phyloP scores from a whole-genome alignment of 192 early-diverging fungal species.

The Coemansia sp. region DNA sequence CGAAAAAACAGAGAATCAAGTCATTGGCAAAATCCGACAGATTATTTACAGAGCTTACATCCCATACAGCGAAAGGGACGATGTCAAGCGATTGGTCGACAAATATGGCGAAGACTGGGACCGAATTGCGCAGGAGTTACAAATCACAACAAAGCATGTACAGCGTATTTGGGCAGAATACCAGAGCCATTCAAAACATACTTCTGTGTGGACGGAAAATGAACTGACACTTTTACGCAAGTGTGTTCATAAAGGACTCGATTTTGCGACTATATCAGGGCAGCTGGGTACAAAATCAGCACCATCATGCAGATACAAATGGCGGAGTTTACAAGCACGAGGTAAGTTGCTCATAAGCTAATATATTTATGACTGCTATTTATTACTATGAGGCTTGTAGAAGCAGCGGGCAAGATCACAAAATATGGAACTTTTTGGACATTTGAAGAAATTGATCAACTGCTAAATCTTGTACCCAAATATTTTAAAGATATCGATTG shows the following conservation, averaged over 20 bases:
- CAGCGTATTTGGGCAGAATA: background rate
- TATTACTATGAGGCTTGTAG: background rate
- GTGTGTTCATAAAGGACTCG: background rate
- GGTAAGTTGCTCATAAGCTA: background rate
- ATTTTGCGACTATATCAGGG: background rate
- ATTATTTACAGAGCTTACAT: background rate
- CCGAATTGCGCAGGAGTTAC: background rate
- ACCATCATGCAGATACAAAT: background rate
- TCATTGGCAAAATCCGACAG: background rate
- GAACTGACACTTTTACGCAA: background rate
- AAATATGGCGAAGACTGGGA: slow-evolving; percentile 2
- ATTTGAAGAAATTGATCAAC: background rate
- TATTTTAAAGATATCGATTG: background rate
- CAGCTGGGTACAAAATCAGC: background rate
- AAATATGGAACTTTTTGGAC: background rate
- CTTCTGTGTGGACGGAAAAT: background rate
- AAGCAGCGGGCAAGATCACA: background rate
- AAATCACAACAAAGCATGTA: background rate
- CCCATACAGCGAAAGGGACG: background rate
- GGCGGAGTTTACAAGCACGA: background rate
- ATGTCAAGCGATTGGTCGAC: background rate
- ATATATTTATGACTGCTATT: background rate
- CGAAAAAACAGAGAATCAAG: background rate
- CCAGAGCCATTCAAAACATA: background rate
- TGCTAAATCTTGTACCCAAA: background rate